Conservation (phyloP, 805 yeast genomes). For the Spathaspora girioi region DNA sequence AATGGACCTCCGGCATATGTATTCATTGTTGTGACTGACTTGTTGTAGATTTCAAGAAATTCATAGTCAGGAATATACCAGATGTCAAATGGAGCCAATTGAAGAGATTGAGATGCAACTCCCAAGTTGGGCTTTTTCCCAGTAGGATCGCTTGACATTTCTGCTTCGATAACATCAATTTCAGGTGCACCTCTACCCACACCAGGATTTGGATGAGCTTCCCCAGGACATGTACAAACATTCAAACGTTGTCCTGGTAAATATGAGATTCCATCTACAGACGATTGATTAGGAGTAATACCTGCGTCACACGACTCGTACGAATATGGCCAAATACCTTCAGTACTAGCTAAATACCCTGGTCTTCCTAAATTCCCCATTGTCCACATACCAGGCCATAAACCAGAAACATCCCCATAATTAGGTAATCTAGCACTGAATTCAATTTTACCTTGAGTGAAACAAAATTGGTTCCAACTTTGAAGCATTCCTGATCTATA, state of each 20-base stretch:
- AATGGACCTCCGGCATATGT: slow-evolving; percentile 88
- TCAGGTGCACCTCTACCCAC: slow-evolving; percentile 50
- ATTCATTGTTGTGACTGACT: slow-evolving; percentile 72
- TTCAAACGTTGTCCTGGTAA: slow-evolving; percentile 37
- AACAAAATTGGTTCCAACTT: slow-evolving; percentile 38
- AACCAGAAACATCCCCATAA: slow-evolving; percentile 34
- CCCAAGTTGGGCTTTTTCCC: slow-evolving; percentile 35
- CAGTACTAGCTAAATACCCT: slow-evolving; percentile 34
- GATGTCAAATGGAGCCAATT: slow-evolving; percentile 89
- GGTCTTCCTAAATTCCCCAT: slow-evolving; percentile 40
- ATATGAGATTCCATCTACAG: slow-evolving; percentile 39
- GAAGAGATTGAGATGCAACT: slow-evolving; percentile 87
- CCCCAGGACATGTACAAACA: slow-evolving; percentile 32
- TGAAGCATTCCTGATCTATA: slow-evolving; percentile 41
- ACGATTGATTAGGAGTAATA: slow-evolving; percentile 38
- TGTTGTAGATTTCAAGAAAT: slow-evolving; percentile 69
- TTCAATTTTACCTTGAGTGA: slow-evolving; percentile 30
- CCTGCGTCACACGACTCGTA: slow-evolving; percentile 39
- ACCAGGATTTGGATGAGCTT: slow-evolving; percentile 36
- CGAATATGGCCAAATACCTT: slow-evolving; percentile 41
- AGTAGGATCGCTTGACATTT: slow-evolving; percentile 49
- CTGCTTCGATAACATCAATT: slow-evolving; percentile 89
- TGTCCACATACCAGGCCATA: slow-evolving; percentile 43
- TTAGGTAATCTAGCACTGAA: slow-evolving; percentile 32
- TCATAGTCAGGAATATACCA: slow-evolving; percentile 93